Evolutionary conservation across 1,284 basidiomycete genomes (phyloP).

Genomic region (Chiua sp.): DNA sequence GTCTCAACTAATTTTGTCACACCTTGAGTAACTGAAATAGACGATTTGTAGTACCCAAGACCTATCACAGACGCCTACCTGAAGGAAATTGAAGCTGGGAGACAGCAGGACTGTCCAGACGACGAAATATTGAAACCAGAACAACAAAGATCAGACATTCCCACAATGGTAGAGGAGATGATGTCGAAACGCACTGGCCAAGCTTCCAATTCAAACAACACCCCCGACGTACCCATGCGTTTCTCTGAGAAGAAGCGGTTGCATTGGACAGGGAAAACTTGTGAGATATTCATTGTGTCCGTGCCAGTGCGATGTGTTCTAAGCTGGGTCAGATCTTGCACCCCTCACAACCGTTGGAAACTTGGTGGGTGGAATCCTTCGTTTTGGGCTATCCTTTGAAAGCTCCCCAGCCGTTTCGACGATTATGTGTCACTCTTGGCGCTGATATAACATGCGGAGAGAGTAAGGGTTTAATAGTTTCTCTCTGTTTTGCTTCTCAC

Average conservation of each 20-base stretch:
- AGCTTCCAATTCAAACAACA: constrained; percentile 48
- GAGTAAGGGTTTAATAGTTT: constrained; percentile 52
- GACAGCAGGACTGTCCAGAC: constrained; percentile 42
- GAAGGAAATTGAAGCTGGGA: constrained; percentile 54
- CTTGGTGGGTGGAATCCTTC: constrained; percentile 56
- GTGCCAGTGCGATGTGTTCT: constrained; percentile 3
- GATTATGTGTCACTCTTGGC: constrained; percentile 86
- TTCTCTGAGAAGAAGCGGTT: constrained; percentile 88
- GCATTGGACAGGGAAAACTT: constrained; percentile 89
- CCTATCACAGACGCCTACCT: constrained; percentile 76
- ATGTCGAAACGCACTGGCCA: constrained; percentile 38
- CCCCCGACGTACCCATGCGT: constrained; percentile 71
- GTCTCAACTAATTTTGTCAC: constrained; percentile 15
- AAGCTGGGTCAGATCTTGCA: constrained; percentile 71
- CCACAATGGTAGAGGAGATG: constrained; percentile 36
- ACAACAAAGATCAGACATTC: constrained; percentile 24
- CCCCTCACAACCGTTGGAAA: constrained; percentile 97
- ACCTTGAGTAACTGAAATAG: constrained; percentile 5
- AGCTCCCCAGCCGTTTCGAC: constrained; percentile 81
- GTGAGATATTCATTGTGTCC: constrained; percentile 46
- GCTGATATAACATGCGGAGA: constrained; percentile 97
- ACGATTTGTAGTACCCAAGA: constrained; percentile 65
- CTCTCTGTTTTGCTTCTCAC: neutral
- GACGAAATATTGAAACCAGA: constrained; percentile 31
- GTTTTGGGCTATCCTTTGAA: neutral